phyloP scores from a whole-genome alignment of 2,329 filamentous ascomycete genomes.

The Spiromastix sp. region DNA sequence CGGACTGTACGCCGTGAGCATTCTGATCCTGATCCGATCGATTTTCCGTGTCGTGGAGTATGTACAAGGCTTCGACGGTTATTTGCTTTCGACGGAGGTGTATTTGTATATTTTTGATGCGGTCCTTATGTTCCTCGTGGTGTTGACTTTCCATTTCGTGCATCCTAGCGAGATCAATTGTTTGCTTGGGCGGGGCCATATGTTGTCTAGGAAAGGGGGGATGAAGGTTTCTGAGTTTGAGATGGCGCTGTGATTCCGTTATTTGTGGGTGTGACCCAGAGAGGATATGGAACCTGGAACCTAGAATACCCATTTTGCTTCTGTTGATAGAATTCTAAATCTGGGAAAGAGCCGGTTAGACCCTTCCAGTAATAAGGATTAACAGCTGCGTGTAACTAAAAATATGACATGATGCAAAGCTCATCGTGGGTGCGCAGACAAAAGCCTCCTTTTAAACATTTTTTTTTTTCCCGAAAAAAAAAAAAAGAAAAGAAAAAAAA shows the following conservation, averaged over 20 bases:
- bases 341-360: no score
- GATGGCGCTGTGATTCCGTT: background rate
- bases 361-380: no score
- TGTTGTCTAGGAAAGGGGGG: slow-evolving; percentile 2
- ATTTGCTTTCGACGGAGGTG: slow-evolving; percentile 12
- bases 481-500: no score
- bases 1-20: slow-evolving; percentile 9
- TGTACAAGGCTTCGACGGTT: slow-evolving; percentile 11
- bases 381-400: no score
- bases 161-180: slow-evolving; percentile 5
- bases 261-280: no score
- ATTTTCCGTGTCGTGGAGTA: slow-evolving; percentile 16
- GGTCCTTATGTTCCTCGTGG: slow-evolving; percentile 11
- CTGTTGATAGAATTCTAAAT: no score
- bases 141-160: slow-evolving; percentile 8
- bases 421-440: no score
- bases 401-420: no score
- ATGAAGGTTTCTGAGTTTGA: background rate
- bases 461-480: no score
- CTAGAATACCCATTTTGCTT: no score
- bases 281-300: no score
- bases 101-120: slow-evolving; percentile 15
- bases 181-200: background rate
- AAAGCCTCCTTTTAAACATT: no score
- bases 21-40: slow-evolving; percentile 12